Evolutionary conservation across 306 rosid genomes (phyloP).

Genomic region (Cyamopsis tetragonoloba): DNA sequence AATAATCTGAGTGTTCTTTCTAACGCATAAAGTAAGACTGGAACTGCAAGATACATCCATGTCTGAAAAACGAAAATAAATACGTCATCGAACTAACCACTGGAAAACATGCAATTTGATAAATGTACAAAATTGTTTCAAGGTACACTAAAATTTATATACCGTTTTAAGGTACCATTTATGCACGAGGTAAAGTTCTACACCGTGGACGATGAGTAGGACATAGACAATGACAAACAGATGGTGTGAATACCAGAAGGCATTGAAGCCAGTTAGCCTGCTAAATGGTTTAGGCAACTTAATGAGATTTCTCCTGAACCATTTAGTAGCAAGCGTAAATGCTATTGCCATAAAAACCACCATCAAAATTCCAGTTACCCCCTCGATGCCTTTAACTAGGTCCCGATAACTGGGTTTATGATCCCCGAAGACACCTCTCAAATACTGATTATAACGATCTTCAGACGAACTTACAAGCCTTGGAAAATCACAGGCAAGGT

Average conservation of each 20-base stretch:
- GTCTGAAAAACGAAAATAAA: slow-evolving; percentile 57
- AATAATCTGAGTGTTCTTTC: slow-evolving; percentile 87
- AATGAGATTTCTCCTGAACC: slow-evolving; percentile 84
- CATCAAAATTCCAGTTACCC: slow-evolving; percentile 90
- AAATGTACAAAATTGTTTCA: not conserved
- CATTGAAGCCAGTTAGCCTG: slow-evolving; percentile 91
- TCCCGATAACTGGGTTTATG: slow-evolving; percentile 57
- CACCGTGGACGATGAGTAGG: slow-evolving; percentile 82
- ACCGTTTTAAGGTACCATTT: slow-evolving; percentile 83
- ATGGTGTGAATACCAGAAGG: slow-evolving; percentile 99
- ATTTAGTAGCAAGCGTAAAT: slow-evolving; percentile 84
- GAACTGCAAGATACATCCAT: slow-evolving; percentile 93
- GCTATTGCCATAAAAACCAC: slow-evolving; percentile 73
- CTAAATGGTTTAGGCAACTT: slow-evolving; percentile 89
- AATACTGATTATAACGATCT: slow-evolving; percentile 17
- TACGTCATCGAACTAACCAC: slow-evolving; percentile 18
- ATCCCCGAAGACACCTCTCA: slow-evolving; percentile 56
- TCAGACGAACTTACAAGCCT: slow-evolving; percentile 43
- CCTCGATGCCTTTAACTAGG: slow-evolving; percentile 63
- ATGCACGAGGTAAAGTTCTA: slow-evolving; percentile 62
- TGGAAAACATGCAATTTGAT: not conserved
- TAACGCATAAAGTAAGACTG: slow-evolving; percentile 84
- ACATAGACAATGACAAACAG: slow-evolving; percentile 82
- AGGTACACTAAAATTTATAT: slow-evolving; percentile 16
- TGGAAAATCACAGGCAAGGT: slow-evolving; percentile 96